Evolutionary conservation across 768 basidiomycete species (phyloP), one percentile per base, ranked within the genome.

Genomic region (Amanita exitialis): DNA sequence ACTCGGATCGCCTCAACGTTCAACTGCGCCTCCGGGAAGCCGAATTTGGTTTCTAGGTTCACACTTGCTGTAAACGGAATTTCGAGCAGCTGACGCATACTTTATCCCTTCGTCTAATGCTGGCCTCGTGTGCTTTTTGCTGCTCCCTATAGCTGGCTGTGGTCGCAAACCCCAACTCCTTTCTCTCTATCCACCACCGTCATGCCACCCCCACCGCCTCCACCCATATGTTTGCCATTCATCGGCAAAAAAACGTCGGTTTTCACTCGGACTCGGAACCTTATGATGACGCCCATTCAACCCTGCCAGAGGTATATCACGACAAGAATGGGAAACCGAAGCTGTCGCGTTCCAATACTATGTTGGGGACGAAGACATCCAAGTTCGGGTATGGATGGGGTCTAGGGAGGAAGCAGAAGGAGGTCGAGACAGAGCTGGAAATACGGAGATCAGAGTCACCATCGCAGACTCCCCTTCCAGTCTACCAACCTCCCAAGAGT

Each of bases 361-460:
- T 78, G 65, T 72, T 72, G 0, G 80, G 82, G 27, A 77, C 79
- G 18, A 82, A 79, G 63, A 78, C 74, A 54, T 74, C 74, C 42
- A 79, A 69, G 60, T 82, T 76, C 74, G 84, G 83, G n/a, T 86
- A 83, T 62, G 82, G 83, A 35, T 82, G 81, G 79, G 82, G 82
- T 0, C 47, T 78, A 35, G 82, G 83, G 39, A 80, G 71, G 67
- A 73, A 71, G 54, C 73, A 72, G 49, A 77, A 76, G 53, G 64
- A 62, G 65, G 55, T 63, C 58, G 64, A 63, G 44, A 62, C 53
- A 28, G 63, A 60, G 51, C 57, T 62, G 53, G 67, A 65, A 32
- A 60, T 53, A 52, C 67, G 64, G 53, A 59, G 60, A 62, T 49
- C 58, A 54, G 47, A 30, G 32, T 51, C 50, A 18, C 30, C 39